phyloP scores from a whole-genome alignment of 768 basidiomycete genomes.

The Obba rivulosa region DNA sequence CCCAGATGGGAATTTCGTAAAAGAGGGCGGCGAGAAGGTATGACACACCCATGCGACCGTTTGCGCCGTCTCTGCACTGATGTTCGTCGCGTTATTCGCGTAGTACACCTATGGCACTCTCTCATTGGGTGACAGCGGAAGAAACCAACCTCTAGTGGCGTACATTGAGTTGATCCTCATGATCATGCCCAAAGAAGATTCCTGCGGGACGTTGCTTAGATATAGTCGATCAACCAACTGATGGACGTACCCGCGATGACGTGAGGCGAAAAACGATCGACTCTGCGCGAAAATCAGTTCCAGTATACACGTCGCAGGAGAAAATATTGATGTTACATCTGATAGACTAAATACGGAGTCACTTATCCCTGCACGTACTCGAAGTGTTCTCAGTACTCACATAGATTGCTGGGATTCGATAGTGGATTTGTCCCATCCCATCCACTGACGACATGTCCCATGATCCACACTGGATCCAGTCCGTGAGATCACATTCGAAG shows the following conservation, averaged over 20 bases:
- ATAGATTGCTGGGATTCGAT: slow-evolving; percentile 61
- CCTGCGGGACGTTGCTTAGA: slow-evolving; percentile 30
- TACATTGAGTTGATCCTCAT: slow-evolving; percentile 68
- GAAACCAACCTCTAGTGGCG: not conserved
- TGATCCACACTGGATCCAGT: slow-evolving; percentile 37
- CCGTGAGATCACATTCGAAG: slow-evolving; percentile 1
- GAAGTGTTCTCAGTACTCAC: slow-evolving; percentile 32
- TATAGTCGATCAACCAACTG: not conserved
- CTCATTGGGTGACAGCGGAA: not conserved
- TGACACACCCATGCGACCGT: slow-evolving; percentile 44
- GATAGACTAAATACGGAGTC: slow-evolving; percentile 34
- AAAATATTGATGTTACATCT: slow-evolving; percentile 32
- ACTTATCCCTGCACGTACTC: slow-evolving; percentile 10
- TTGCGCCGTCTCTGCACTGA: slow-evolving; percentile 50
- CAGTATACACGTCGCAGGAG: not conserved
- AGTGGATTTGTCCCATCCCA: slow-evolving; percentile 72
- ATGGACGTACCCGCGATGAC: slow-evolving; percentile 63
- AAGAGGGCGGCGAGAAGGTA: not conserved
- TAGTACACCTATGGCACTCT: slow-evolving; percentile 55
- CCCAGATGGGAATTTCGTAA: not conserved
- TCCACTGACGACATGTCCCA: slow-evolving; percentile 54
- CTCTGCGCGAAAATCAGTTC: slow-evolving; percentile 33
- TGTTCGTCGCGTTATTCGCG: slow-evolving; percentile 61
- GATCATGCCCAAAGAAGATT: slow-evolving; percentile 76
- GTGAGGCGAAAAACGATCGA: slow-evolving; percentile 75